A percentile compares a stretch with the other conserved stretches of the same genome.
phyloP scores from a whole-genome alignment of 768 basidiomycete species.

The Rhizopogon salebrosus region DNA sequence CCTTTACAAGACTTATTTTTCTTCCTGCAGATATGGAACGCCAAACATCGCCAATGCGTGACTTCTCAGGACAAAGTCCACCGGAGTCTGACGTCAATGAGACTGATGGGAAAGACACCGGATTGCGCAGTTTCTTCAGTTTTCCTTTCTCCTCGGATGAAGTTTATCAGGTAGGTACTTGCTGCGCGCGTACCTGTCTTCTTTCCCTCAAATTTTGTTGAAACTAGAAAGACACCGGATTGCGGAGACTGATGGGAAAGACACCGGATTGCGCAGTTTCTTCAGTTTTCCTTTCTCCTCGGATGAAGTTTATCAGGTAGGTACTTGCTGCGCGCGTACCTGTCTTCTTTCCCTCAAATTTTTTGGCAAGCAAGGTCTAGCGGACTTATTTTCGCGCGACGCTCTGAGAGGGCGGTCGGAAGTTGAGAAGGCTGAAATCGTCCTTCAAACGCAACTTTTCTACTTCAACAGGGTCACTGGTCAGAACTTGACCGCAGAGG shows the following conservation, averaged over 20 bases:
- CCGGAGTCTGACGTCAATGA: not conserved
- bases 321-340: conserved; percentile 1
- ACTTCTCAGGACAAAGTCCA: not conserved
- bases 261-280: conserved; percentile 22
- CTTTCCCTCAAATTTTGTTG: conserved; percentile 8
- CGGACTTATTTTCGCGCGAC: conserved; percentile 45
- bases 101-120: not conserved
- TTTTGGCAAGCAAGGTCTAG: conserved; percentile 57
- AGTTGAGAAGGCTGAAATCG: conserved; percentile 39
- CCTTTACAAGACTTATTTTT: not conserved
- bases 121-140: conserved; percentile 24
- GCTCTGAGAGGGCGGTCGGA: conserved; percentile 30
- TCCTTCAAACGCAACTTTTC: conserved; percentile 56
- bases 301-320: conserved; percentile 58
- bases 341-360: conserved; percentile 6
- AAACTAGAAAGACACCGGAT: no score
- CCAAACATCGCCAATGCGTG: no score
- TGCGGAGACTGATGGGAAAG: not conserved
- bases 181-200: not conserved
- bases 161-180: conserved; percentile 48
- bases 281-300: conserved; percentile 45
- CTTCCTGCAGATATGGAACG: not conserved
- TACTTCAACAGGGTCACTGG: conserved; percentile 60
- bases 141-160: conserved; percentile 56
- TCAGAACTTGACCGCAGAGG: conserved; percentile 23